A percentile compares a stretch with the other conserved stretches of the same genome.
These are phyloP conservation scores for Lentinula aciculospora DNA, from an alignment of 768 basidiomycete genomes.

Conservation along the genomic window DNA sequence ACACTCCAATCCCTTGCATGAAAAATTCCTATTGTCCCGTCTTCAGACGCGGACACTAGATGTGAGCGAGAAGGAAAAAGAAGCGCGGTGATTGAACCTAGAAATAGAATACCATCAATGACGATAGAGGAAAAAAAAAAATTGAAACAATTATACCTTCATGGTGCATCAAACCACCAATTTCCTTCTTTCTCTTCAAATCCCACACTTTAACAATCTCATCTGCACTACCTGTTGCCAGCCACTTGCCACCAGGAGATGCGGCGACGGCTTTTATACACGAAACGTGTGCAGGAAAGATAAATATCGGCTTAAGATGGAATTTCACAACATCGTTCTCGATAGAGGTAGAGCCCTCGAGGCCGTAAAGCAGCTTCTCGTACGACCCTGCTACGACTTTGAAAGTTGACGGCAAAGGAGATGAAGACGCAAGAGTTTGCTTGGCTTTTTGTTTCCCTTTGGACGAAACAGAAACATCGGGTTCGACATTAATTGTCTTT, in stretches of 20 bases:
- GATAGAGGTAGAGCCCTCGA: conserved; percentile 56
- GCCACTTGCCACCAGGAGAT: conserved; percentile 90
- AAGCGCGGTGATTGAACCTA: conserved; percentile 90
- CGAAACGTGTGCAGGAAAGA: conserved; percentile 95
- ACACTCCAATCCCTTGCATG: conserved; percentile 92
- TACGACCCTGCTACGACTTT: conserved; percentile 91
- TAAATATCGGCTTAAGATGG: conserved; percentile 76
- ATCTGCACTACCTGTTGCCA: conserved; percentile 93
- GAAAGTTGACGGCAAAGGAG: conserved; percentile 54
- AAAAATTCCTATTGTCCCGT: conserved; percentile 87
- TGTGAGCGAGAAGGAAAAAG: conserved; percentile 85
- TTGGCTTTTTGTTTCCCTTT: conserved; percentile 19
- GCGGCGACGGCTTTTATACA: conserved; percentile 89
- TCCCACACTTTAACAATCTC: conserved; percentile 99
- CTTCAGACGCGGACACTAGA: conserved; percentile 87
- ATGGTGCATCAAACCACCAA: conserved; percentile 93
- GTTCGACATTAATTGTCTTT: not conserved
- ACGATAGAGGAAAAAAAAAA: not conserved
- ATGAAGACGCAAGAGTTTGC: conserved; percentile 2
- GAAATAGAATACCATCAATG: not conserved
- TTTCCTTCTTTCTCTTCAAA: conserved; percentile 82
- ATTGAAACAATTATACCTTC: conserved; percentile 51
- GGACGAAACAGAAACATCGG: not conserved
- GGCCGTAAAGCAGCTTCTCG: conserved; percentile 91
- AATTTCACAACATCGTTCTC: conserved; percentile 27